A percentile compares a stretch with the other conserved stretches of the same genome.
Conservation (phyloP, 1,284 basidiomycete species). For the Sphagnurus paluster region DNA sequence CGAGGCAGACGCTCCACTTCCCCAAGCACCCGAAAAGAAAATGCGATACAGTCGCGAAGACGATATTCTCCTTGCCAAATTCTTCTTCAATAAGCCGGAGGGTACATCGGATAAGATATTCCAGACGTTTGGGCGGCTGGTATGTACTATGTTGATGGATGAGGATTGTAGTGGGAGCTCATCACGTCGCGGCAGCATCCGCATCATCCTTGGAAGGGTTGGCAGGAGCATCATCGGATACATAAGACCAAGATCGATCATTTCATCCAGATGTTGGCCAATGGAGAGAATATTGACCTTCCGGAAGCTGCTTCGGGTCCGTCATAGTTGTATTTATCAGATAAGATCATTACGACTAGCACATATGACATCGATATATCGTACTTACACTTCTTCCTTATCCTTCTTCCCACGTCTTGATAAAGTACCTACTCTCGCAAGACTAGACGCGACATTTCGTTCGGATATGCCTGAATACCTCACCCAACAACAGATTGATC, state of each 20-base stretch:
- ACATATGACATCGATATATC: too few relatives aligned
- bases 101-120: constrained; percentile 81
- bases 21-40: constrained; percentile 77
- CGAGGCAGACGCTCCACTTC: constrained; percentile 65
- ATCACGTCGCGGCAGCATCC: too few relatives aligned
- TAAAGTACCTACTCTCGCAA: background rate
- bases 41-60: constrained; percentile 77
- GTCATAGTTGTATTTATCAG: constrained; percentile 7
- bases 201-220: constrained; percentile 87
- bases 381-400: too few relatives aligned
- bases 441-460: background rate
- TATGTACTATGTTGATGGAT: constrained; percentile 31
- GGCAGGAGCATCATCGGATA: constrained; percentile 85
- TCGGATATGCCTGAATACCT: constrained; percentile 38
- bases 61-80: constrained; percentile 73
- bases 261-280: constrained; percentile 57
- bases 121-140: constrained; percentile 68
- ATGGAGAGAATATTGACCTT: constrained; percentile 55
- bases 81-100: constrained; percentile 66
- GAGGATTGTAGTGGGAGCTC: too few relatives aligned
- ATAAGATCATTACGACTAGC: constrained; percentile 14
- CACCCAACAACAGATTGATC: constrained; percentile 49
- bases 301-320: constrained; percentile 1
- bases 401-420: too few relatives aligned
- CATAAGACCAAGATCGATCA: constrained; percentile 83